A percentile compares a stretch with the other conserved stretches of the same genome.
These are phyloP conservation scores for Podospora sp. DNA, from an alignment of 495 filamentous ascomycete genomes.

Conservation along the genomic window DNA sequence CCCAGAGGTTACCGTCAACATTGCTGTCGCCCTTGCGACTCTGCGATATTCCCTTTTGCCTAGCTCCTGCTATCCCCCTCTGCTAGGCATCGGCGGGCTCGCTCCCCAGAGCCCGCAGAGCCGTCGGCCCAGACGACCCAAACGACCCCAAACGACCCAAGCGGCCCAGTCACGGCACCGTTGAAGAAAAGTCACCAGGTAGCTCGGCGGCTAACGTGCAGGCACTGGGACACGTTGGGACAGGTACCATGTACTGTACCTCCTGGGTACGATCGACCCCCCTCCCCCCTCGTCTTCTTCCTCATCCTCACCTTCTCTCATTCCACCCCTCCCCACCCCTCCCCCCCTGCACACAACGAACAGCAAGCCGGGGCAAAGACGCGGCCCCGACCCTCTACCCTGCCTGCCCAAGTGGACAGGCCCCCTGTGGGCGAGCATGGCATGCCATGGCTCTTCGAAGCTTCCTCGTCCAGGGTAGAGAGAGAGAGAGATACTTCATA, in stretches of 20 bases:
- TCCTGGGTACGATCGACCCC: neutral
- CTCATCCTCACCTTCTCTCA: neutral
- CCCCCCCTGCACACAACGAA: neutral
- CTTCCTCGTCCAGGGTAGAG: conserved; percentile 9
- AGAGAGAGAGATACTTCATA: conserved; percentile 1
- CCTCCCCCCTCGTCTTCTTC: neutral
- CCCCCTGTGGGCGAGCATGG: neutral
- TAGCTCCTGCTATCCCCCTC: neutral
- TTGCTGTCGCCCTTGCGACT: neutral
- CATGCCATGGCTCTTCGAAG: conserved; percentile 1
- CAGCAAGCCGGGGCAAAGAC: neutral
- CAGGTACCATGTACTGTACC: neutral
- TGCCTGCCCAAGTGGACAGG: neutral
- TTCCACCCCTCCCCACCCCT: neutral
- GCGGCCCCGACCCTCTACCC: conserved; percentile 5
- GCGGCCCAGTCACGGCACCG: conserved; percentile 10
- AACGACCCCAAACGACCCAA: conserved; percentile 1
- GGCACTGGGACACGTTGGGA: neutral
- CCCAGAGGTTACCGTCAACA: neutral
- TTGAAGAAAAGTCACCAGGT: conserved; percentile 14
- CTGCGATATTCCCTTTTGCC: neutral
- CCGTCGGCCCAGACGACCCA: conserved; percentile 6
- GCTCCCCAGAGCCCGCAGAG: neutral
- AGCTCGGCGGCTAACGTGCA: conserved; percentile 20
- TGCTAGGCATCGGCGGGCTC: neutral